Evolutionary conservation across 73 alveolate genomes (phyloP), one percentile per base, ranked within the genome.

Genomic region (Paraurostyla sp.): DNA sequence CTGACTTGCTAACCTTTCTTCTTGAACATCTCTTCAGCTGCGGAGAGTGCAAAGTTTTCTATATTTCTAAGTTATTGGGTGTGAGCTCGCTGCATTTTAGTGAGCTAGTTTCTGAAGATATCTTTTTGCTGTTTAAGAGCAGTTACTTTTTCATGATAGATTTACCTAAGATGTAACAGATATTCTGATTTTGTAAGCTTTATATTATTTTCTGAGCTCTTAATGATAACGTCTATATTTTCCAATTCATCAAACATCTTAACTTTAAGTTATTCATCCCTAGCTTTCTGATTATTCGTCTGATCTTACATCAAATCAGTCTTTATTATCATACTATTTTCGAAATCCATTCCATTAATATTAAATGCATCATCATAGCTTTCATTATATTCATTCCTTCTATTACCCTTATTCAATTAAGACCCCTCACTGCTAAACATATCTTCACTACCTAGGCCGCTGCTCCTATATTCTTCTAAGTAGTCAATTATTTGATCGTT

Each of bases 161-260:
- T 58, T 38, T 1, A 7, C 25, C 82, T 65, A 15, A 65, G 41
- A 40, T 65, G 82, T 4, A 22, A 35, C 9, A 65, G 46, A 40
- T 65, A 65, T 36, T 65, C 36, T 9, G 40, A 35, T 18, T 38
- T 32, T 16, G 82, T 65, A n/a, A 65, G 40, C 41, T 65, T 65
- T 0, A 65, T 20, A 65, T 65, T 65, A 32, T 65, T 36, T 13
- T 65, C 82, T 22, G 82, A 25, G 1, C 60, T 15, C 58, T 65
- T 65, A 7, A 65, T 65, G 25, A 65, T 65, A 30, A 38, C 60
- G 18, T 65, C 82, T 2, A 65, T 65, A 22, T 65, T 65, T 40
- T 65, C 82, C 1, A 65, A 40, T 40, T 65, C 82, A 65, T 65
- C 82, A 22, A 18, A 65, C 82, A 65, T 65, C 41, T 65, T 65